A percentile compares a stretch with the other conserved stretches of the same genome.
Evolutionary conservation across 2,329 filamentous ascomycete genomes (phyloP).

Genomic region (Claviceps citrina): DNA sequence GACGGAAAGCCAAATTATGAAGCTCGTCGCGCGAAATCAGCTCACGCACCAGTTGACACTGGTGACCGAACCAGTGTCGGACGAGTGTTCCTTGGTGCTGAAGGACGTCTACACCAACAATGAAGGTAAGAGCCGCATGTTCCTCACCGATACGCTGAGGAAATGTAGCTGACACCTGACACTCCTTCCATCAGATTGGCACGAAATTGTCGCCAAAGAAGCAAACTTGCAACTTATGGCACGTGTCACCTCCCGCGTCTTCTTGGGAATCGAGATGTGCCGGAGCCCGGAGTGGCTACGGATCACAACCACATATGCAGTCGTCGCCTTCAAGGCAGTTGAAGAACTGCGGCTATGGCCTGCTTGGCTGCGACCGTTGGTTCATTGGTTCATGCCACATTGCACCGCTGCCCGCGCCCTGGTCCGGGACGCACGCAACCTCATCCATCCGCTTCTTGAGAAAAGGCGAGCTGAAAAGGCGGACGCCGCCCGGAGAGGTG

Average conservation of each 20-base stretch:
- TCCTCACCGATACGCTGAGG: too few species aligned
- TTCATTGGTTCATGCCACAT: slow-evolving; percentile 10
- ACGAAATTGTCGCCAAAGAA: background rate
- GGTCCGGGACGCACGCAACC: slow-evolving; percentile 3
- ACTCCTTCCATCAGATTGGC: background rate
- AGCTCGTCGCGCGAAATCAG: background rate
- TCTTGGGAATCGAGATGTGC: slow-evolving; percentile 29
- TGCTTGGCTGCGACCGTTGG: slow-evolving; percentile 6
- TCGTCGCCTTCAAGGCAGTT: slow-evolving; percentile 20
- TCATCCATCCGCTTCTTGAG: slow-evolving; percentile 8
- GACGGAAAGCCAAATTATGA: background rate
- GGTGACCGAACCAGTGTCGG: slow-evolving; percentile 1
- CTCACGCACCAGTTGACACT: slow-evolving; percentile 1
- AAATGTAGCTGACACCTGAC: too few species aligned
- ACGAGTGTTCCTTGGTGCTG: background rate
- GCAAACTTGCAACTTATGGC: slow-evolving; percentile 21
- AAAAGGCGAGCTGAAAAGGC: slow-evolving; percentile 5
- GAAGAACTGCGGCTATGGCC: slow-evolving; percentile 8
- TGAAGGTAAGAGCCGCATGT: background rate
- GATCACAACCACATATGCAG: slow-evolving; percentile 26
- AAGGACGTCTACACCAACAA: background rate
- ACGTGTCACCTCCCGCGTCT: slow-evolving; percentile 33
- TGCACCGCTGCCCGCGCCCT: slow-evolving; percentile 6
- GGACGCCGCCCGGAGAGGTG: slow-evolving; percentile 4
- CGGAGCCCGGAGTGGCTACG: slow-evolving; percentile 31